A percentile compares a stretch with the other conserved stretches of the same genome.
Evolutionary conservation across 192 early-diverging fungal genomes (phyloP).

Genomic region (Gryganskiella cystojenkinii): DNA sequence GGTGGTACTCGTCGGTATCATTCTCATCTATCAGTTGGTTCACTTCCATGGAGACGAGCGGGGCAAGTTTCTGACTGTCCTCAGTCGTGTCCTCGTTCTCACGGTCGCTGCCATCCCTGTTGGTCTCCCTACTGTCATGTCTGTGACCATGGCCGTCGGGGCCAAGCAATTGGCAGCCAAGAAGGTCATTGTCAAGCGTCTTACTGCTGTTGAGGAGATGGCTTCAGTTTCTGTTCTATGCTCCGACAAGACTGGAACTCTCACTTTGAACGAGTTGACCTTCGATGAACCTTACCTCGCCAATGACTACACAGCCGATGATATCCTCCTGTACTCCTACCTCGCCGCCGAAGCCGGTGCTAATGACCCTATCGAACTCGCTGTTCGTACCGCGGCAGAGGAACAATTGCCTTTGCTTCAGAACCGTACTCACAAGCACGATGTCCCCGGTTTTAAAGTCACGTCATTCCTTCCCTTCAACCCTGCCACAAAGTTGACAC

Average conservation of each 20-base stretch:
- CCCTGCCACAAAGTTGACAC: constrained; percentile 82
- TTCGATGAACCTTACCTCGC: constrained; percentile 82
- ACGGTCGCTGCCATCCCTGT: constrained; percentile 90
- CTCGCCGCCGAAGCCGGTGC: constrained; percentile 59
- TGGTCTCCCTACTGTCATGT: constrained; percentile 87
- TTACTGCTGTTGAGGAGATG: constrained; percentile 73
- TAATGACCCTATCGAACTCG: constrained; percentile 82
- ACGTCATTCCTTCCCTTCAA: constrained; percentile 88
- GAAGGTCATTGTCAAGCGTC: constrained; percentile 87
- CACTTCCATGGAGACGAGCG: constrained; percentile 52
- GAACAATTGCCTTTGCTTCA: constrained; percentile 66
- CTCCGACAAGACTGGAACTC: constrained; percentile 82
- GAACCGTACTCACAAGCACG: constrained; percentile 66
- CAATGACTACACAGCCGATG: constrained; percentile 68
- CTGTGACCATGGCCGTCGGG: constrained; percentile 90
- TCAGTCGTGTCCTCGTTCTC: constrained; percentile 79
- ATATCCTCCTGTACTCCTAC: constrained; percentile 78
- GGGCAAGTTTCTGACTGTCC: constrained; percentile 64
- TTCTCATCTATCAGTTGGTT: constrained; percentile 75
- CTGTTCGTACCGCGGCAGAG: constrained; percentile 77
- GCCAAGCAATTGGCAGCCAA: constrained; percentile 83
- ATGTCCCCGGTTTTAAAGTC: constrained; percentile 85
- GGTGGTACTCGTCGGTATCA: constrained; percentile 73
- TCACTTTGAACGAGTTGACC: constrained; percentile 85
- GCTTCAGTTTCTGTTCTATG: constrained; percentile 63